These are phyloP conservation scores for Pyronema omphalodes DNA, from an alignment of 495 filamentous ascomycete genomes.

Conservation along the genomic window DNA sequence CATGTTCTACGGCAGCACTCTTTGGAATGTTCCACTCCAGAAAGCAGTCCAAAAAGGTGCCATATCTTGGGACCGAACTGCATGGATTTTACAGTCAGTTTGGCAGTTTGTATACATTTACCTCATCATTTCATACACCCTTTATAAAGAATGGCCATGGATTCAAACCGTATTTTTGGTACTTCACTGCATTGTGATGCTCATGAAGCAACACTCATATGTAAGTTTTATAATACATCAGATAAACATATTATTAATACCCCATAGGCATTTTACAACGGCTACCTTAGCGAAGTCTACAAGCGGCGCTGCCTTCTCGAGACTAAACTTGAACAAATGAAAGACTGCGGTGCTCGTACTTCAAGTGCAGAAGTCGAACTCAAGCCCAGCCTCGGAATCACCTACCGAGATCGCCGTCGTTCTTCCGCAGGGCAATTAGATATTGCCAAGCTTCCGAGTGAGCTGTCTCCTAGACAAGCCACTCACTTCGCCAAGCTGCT, in stretches of 20 bases:
- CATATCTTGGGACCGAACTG: conserved; percentile 42
- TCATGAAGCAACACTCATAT: conserved; percentile 69
- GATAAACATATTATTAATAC: no score
- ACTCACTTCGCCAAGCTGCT: neutral
- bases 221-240: no score
- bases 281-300: conserved; percentile 44
- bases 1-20: conserved; percentile 40
- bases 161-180: conserved; percentile 44
- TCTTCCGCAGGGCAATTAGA: conserved; percentile 28
- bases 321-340: conserved; percentile 24
- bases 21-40: conserved; percentile 41
- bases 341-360: neutral
- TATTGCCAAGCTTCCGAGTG: conserved; percentile 39
- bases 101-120: conserved; percentile 48
- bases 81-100: conserved; percentile 52
- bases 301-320: conserved; percentile 14
- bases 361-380: conserved; percentile 33
- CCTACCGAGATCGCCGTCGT: conserved; percentile 19
- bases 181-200: conserved; percentile 47
- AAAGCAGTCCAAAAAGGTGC: conserved; percentile 33
- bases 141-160: conserved; percentile 57
- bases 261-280: conserved; percentile 44
- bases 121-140: conserved; percentile 38
- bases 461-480: conserved; percentile 28
- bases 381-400: conserved; percentile 5